These are phyloP conservation scores for Aureobasidium lini DNA, from an alignment of 2,329 filamentous ascomycete species.

Conservation along the genomic window DNA sequence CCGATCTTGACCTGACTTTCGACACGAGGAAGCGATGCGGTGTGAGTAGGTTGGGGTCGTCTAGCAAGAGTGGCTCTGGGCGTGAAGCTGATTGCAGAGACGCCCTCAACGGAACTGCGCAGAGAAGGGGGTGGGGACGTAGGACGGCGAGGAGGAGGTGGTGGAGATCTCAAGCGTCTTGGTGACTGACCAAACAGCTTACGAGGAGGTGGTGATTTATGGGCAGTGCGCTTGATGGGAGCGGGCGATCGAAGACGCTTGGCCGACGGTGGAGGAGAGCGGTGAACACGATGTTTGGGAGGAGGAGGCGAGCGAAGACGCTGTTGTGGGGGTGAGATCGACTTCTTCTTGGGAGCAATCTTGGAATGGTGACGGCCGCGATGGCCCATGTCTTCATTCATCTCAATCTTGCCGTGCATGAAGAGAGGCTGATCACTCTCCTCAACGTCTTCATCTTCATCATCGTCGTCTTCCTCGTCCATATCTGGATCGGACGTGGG, in stretches of 20 bases:
- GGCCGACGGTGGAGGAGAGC: constrained; percentile 38
- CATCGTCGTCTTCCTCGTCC: constrained; percentile 63
- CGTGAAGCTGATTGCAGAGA: constrained; percentile 27
- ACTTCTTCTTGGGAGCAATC: constrained; percentile 29
- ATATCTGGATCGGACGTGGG: constrained; percentile 86
- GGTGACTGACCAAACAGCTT: constrained; percentile 66
- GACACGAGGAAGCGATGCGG: constrained; percentile 73
- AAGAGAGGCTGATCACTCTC: constrained; percentile 63
- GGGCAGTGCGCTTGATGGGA: constrained; percentile 25
- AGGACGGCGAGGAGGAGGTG: constrained; percentile 30
- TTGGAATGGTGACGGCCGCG: constrained; percentile 29
- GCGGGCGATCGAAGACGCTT: constrained; percentile 24
- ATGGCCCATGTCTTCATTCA: constrained; percentile 55
- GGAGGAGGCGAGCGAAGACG: constrained; percentile 45
- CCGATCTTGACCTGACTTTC: constrained; percentile 12
- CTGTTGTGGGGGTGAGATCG: constrained; percentile 52
- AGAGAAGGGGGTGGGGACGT: constrained; percentile 63
- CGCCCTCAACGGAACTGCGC: constrained; percentile 34
- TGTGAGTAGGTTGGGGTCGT: constrained; percentile 62
- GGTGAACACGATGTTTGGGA: constrained; percentile 21
- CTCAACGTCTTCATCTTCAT: constrained; percentile 35
- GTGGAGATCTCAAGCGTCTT: constrained; percentile 45
- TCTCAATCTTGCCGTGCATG: constrained; percentile 53
- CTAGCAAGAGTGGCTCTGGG: constrained; percentile 21
- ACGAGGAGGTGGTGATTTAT: constrained; percentile 31